A percentile compares a stretch with the other conserved stretches of the same genome.
phyloP scores from a whole-genome alignment of 106 monocot genomes.

The Narthecium ossifragum region DNA sequence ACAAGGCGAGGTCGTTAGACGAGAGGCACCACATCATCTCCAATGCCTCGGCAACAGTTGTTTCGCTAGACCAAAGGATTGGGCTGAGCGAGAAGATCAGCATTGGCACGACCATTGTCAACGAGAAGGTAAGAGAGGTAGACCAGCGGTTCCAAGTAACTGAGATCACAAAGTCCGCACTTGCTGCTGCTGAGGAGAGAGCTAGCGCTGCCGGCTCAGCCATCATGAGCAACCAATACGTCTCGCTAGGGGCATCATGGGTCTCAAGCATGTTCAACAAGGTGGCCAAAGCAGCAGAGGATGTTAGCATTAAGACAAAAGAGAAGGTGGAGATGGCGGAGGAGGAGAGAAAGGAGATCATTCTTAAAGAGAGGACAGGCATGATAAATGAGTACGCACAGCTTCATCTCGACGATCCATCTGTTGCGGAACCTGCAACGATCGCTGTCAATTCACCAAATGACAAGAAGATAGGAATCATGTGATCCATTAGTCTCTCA shows the following conservation, averaged over 20 bases:
- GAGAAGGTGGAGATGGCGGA: conserved; percentile 71
- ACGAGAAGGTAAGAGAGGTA: conserved; percentile 58
- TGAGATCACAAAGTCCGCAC: conserved; percentile 61
- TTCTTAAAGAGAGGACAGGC: no score
- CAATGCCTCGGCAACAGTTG: conserved; percentile 58
- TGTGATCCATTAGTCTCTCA: no score
- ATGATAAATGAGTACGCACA: no score
- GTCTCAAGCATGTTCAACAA: conserved; percentile 40
- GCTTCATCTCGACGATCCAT: no score
- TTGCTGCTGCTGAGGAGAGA: conserved; percentile 62
- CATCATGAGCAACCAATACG: conserved; percentile 62
- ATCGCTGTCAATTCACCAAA: no score
- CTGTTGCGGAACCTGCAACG: no score
- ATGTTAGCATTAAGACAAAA: conserved; percentile 53
- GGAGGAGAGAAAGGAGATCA: conserved; percentile 55
- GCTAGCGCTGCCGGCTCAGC: conserved; percentile 46
- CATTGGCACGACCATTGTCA: conserved; percentile 47
- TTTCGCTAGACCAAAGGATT: conserved; percentile 56
- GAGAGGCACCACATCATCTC: conserved; percentile 55
- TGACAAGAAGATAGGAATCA: no score
- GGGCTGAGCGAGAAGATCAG: conserved; percentile 74
- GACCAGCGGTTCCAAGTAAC: conserved; percentile 76
- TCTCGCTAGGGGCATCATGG: conserved; percentile 72
- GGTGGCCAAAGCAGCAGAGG: conserved; percentile 56
- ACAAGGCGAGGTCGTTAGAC: conserved; percentile 56